A percentile compares a stretch with the other conserved stretches of the same genome.
phyloP scores from a whole-genome alignment of 2,329 filamentous ascomycete species.

The Grosmannia penicillata region DNA sequence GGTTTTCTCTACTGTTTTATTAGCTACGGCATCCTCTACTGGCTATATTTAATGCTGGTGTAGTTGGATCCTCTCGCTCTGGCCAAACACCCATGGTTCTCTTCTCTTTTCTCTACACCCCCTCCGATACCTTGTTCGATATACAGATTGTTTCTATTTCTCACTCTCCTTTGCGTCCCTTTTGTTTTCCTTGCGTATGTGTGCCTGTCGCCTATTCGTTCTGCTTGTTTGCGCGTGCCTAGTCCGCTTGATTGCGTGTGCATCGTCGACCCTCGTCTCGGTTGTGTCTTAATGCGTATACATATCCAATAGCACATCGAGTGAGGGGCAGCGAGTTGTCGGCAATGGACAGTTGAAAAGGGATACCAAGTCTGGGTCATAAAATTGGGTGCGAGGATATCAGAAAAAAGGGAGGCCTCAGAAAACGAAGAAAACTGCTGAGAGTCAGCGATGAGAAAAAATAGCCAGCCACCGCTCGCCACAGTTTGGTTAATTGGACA shows the following conservation, averaged over 20 bases:
- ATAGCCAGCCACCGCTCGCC: background rate
- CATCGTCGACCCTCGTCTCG: background rate
- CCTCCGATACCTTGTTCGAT: slow-evolving; percentile 30
- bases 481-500: background rate
- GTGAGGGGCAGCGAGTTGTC: too few species aligned
- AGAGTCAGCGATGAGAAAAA: background rate
- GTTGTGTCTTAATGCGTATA: background rate
- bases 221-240: background rate
- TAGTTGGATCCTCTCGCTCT: slow-evolving; percentile 6
- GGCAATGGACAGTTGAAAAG: too few species aligned
- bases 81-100: slow-evolving; percentile 3
- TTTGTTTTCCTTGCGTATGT: background rate
- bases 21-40: slow-evolving; percentile 28
- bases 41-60: slow-evolving; percentile 21
- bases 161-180: background rate
- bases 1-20: slow-evolving; percentile 22
- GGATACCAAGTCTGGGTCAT: background rate
- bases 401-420: background rate
- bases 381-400: background rate
- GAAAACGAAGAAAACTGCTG: slow-evolving; percentile 1
- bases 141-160: slow-evolving; percentile 15
- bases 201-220: background rate
- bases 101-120: background rate
- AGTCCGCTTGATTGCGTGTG: background rate
- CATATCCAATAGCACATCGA: background rate